Percentiles rank a stretch among this genome's conserved stretches.
Evolutionary conservation across 2,329 filamentous ascomycete genomes (phyloP).

Genomic region (Exophiala xenobiotica): DNA sequence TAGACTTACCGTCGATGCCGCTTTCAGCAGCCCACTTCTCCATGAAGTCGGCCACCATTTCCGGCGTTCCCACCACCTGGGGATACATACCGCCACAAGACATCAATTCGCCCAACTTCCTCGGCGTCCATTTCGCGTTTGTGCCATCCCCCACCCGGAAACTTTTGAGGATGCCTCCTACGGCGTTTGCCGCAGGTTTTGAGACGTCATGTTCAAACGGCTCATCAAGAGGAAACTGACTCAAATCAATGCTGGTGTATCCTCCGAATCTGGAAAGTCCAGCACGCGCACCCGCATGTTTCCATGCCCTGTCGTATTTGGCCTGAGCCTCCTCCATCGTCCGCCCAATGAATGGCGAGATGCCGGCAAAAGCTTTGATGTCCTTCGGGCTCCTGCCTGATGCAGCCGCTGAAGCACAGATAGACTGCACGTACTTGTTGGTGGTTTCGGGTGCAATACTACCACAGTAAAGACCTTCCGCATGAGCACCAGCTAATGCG

Average conservation of each 20-base stretch:
- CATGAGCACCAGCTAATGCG: constrained; percentile 45
- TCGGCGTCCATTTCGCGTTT: constrained; percentile 2
- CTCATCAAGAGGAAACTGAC: constrained; percentile 6
- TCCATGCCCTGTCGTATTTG: constrained; percentile 52
- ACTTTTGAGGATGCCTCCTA: constrained; percentile 34
- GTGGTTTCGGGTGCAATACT: constrained; percentile 45
- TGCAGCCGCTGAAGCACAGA: constrained; percentile 41
- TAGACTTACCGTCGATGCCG: constrained; percentile 73
- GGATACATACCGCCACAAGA: constrained; percentile 67
- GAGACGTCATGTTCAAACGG: background rate
- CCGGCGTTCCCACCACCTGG: constrained; percentile 62
- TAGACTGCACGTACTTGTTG: constrained; percentile 42
- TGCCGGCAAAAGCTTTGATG: constrained; percentile 55
- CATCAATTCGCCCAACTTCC: constrained; percentile 46
- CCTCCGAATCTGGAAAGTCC: constrained; percentile 57
- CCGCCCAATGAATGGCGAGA: constrained; percentile 49
- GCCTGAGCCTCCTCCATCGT: constrained; percentile 54
- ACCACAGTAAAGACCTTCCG: constrained; percentile 48
- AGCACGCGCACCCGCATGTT: constrained; percentile 53
- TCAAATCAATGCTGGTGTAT: constrained; percentile 6
- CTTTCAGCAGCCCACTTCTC: constrained; percentile 67
- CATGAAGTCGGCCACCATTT: constrained; percentile 64
- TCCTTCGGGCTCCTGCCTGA: constrained; percentile 56
- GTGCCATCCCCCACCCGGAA: no score
- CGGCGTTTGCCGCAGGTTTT: constrained; percentile 17